Conservation (phyloP, 352 stramenopile genomes). For the Halophytophthora batemanensis region DNA sequence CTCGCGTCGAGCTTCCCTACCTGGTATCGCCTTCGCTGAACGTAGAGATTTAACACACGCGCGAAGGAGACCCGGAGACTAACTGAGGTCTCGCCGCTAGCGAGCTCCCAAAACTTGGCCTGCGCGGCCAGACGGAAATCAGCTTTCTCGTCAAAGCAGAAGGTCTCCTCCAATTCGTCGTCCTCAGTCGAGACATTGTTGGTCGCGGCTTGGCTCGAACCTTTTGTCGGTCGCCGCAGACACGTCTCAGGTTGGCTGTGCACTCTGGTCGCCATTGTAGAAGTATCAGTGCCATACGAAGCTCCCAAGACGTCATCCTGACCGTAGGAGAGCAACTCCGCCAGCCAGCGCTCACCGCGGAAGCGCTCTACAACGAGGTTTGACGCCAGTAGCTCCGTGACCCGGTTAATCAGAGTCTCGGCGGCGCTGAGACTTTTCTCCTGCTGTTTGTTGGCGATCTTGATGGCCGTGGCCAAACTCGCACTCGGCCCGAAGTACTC, state of each 20-base stretch:
- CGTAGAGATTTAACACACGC: constrained; percentile 32
- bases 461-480: constrained; percentile 27
- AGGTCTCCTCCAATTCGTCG: constrained; percentile 43
- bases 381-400: constrained; percentile 28
- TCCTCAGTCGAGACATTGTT: constrained; percentile 1
- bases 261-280: constrained; percentile 10
- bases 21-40: constrained; percentile 29
- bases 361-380: constrained; percentile 32
- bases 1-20: constrained; percentile 13
- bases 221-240: constrained; percentile 15
- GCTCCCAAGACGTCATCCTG: constrained; percentile 22
- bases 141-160: constrained; percentile 41
- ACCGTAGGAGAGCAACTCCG: constrained; percentile 36
- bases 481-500: constrained; percentile 44
- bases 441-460: constrained; percentile 14
- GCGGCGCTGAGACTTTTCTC: constrained; percentile 2
- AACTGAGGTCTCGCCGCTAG: constrained; percentile 9
- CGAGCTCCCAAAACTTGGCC: constrained; percentile 39
- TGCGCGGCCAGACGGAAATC: constrained; percentile 39
- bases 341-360: constrained; percentile 48
- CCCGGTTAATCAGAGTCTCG: constrained; percentile 27
- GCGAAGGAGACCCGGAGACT: constrained; percentile 28
- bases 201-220: not conserved
- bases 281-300: constrained; percentile 24
- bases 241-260: constrained; percentile 13